Base-by-base conservation (phyloP, 345 rosid species). In the Lepidium didymum region DNA sequence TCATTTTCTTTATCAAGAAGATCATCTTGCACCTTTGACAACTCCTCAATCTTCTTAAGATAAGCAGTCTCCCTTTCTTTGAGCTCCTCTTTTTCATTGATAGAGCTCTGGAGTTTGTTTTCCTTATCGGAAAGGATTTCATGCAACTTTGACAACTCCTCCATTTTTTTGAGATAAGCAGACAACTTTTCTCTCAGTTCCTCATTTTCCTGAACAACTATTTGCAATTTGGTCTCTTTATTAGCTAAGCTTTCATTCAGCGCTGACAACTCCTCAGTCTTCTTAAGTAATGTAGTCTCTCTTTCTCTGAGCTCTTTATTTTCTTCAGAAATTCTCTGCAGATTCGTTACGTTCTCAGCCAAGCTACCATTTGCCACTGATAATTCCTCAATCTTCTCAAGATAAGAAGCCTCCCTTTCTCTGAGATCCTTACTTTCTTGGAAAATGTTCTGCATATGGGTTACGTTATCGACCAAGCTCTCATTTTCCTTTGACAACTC, bases 361-460 rank as follows among this genome's bases (percentile, higher is more conserved):
- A 87, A 86, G 77, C 80, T 92, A 78, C 80, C 90, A 37, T 88
- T 87, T 76, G 77, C 78, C 61, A 71, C 80, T 47, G 93, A 83
- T 69, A 91, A 70, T 61, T 86, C 96, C 57, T 85, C 88, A 8
- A 87, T 74, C 75, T 86, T 85, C 68, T 75, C 73, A 15, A 77
- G 72, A n/a, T 88, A 78, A 61, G 54, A 62, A 53, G 65, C 80
- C 71, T 88, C 91, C 76, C 77, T 85, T 42, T 71, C 79, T 75
- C 37, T 84, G 56, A 88, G 79, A 60, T 87, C 88, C 79, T 84
- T 84, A 11, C 84, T 83, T 79, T 85, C 94, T 60, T 71, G 54
- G 23, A 44, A 5, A 14, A 33, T 6, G 23, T 16, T 62, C 45
- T 62, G 63, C 63, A 71, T 27, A 11, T 56, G 33, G 14, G 43